Conservation (phyloP, 1,139 yeast species). For the Debaryomyces fabryi region DNA sequence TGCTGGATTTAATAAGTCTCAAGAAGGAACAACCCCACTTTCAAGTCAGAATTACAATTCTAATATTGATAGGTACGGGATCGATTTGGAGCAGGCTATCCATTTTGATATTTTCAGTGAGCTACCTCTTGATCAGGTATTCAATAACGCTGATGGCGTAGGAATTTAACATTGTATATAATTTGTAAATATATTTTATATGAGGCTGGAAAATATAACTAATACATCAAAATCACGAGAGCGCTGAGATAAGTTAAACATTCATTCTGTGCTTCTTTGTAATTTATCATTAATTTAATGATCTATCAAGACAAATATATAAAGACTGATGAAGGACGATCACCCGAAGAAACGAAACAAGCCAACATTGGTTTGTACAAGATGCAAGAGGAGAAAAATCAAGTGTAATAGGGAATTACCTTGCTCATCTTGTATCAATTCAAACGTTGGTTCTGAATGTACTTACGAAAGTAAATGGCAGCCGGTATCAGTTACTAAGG, state of each 20-base stretch:
- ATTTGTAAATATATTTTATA: neutral
- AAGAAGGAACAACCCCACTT: neutral
- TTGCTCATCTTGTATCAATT: conserved; percentile 30
- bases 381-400: conserved; percentile 32
- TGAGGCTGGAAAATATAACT: neutral
- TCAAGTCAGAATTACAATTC: conserved; percentile 2
- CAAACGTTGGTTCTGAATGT: conserved; percentile 19
- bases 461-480: conserved; percentile 20
- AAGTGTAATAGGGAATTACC: conserved; percentile 33
- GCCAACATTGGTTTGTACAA: conserved; percentile 30
- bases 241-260: neutral
- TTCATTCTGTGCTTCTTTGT: too few species aligned
- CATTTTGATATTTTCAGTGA: conserved; percentile 30
- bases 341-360: conserved; percentile 23
- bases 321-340: neutral
- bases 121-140: conserved; percentile 24
- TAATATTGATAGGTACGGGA: conserved; percentile 15
- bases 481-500: neutral
- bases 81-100: conserved; percentile 19
- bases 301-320: neutral
- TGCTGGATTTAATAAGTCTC: neutral
- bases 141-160: conserved; percentile 8
- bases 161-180: neutral
- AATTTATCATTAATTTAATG: neutral
- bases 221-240: neutral